Conservation (phyloP, 2,329 filamentous ascomycete species). For the Neopestalotiopsis rosae region DNA sequence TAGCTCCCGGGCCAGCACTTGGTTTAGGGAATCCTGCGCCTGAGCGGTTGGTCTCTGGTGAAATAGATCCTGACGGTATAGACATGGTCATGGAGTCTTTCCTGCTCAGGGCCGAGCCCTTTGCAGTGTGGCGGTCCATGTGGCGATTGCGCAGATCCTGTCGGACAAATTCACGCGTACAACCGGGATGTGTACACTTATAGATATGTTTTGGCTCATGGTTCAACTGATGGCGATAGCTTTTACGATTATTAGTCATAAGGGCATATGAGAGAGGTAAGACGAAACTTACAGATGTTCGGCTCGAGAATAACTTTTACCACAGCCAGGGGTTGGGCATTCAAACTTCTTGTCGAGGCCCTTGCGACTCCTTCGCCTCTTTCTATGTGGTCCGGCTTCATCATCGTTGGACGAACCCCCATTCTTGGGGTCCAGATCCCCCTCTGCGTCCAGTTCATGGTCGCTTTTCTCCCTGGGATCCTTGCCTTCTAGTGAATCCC, state of each 20-base stretch:
- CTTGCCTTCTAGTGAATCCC: conserved; percentile 46
- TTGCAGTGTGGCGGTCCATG: conserved; percentile 79
- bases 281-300: conserved; percentile 79
- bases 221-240: conserved; percentile 91
- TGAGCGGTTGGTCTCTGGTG: conserved; percentile 53
- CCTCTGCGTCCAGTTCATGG: conserved; percentile 41
- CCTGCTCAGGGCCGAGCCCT: conserved; percentile 76
- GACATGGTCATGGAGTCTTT: conserved; percentile 70
- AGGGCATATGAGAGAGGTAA: not conserved
- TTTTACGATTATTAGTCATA: conserved; percentile 40
- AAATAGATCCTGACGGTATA: conserved; percentile 46
- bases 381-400: conserved; percentile 51
- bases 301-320: conserved; percentile 94
- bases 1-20: conserved; percentile 48
- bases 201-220: conserved; percentile 97
- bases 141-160: conserved; percentile 91
- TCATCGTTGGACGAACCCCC: conserved; percentile 59
- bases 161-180: conserved; percentile 87
- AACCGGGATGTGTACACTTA: conserved; percentile 89
- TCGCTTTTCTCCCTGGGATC: conserved; percentile 46
- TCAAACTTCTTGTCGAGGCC: conserved; percentile 82
- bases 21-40: conserved; percentile 49
- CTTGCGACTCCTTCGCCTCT: conserved; percentile 76
- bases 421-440: conserved; percentile 45
- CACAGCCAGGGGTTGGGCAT: conserved; percentile 85